phyloP scores from a whole-genome alignment of 208 protist genomes.

The Wallacemonas sp. region DNA sequence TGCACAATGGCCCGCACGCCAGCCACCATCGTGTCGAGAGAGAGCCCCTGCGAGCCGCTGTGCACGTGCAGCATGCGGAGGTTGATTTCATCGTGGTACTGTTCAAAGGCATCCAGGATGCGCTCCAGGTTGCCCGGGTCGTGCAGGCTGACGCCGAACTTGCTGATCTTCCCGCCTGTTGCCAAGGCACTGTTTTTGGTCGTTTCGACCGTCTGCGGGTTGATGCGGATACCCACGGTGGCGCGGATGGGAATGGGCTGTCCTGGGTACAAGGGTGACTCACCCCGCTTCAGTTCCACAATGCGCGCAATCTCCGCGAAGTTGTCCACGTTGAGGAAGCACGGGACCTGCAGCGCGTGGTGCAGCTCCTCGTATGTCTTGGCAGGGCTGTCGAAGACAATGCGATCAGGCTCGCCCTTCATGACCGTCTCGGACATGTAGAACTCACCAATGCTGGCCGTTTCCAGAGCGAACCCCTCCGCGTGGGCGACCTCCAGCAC shows the following conservation, averaged over 20 bases:
- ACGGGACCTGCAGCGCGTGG: slow-evolving; percentile 38
- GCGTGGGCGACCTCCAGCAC: slow-evolving; percentile 28
- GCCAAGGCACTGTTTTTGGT: slow-evolving; percentile 46
- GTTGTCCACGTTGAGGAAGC: slow-evolving; percentile 78
- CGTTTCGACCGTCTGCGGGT: slow-evolving; percentile 53
- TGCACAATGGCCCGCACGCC: slow-evolving; percentile 38
- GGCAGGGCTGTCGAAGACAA: slow-evolving; percentile 67
- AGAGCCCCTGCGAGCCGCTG: slow-evolving; percentile 64
- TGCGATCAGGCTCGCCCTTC: background rate
- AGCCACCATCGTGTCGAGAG: slow-evolving; percentile 50
- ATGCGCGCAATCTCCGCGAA: slow-evolving; percentile 60
- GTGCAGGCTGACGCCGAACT: slow-evolving; percentile 68
- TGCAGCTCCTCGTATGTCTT: slow-evolving; percentile 65
- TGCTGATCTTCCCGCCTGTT: slow-evolving; percentile 51
- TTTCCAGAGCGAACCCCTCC: slow-evolving; percentile 48
- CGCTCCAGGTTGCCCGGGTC: slow-evolving; percentile 39
- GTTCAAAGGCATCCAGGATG: slow-evolving; percentile 30
- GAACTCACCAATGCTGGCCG: slow-evolving; percentile 69
- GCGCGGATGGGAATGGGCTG: slow-evolving; percentile 15
- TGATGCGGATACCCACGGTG: slow-evolving; percentile 62
- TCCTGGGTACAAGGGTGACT: slow-evolving; percentile 7
- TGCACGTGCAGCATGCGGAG: slow-evolving; percentile 64
- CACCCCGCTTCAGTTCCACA: slow-evolving; percentile 25
- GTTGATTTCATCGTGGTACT: slow-evolving; percentile 41
- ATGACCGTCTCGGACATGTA: slow-evolving; percentile 29